These are phyloP conservation scores for Biscogniauxia sp. DNA, from an alignment of 2,329 filamentous ascomycete genomes.

Conservation along the genomic window DNA sequence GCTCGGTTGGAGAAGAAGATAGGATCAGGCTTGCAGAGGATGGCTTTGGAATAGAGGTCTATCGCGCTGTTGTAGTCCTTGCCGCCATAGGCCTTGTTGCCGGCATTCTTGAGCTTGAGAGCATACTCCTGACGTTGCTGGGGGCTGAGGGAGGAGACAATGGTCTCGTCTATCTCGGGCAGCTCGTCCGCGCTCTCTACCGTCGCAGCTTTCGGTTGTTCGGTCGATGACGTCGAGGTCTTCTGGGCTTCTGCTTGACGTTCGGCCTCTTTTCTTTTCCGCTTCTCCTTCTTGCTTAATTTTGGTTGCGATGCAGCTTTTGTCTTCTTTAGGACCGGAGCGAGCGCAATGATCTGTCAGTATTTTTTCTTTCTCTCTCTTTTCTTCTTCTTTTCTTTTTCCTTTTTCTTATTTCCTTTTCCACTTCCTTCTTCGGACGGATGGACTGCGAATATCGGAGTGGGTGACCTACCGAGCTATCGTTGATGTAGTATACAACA, in stretches of 20 bases:
- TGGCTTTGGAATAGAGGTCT: constrained; percentile 90
- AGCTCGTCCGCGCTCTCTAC: constrained; percentile 65
- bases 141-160: constrained; percentile 48
- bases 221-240: constrained; percentile 31
- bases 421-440: constrained; percentile 5
- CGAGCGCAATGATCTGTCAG: background rate
- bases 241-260: constrained; percentile 52
- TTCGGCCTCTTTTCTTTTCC: constrained; percentile 80
- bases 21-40: constrained; percentile 93
- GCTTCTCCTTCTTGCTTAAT: constrained; percentile 84
- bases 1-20: constrained; percentile 99
- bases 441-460: constrained; percentile 2
- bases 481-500: constrained; percentile 84
- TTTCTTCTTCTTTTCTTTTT: background rate
- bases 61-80: constrained; percentile 95
- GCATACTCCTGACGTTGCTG: constrained; percentile 84
- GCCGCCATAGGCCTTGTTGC: constrained; percentile 92
- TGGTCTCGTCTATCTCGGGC: constrained; percentile 63
- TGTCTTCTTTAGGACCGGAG: constrained; percentile 37
- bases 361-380: background rate
- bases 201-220: constrained; percentile 48
- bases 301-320: constrained; percentile 57
- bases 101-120: constrained; percentile 87
- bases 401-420: background rate
- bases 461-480: constrained; percentile 51